Percentiles rank a stretch among this genome's conserved stretches.
Conservation (phyloP, 1,139 yeast genomes). For the Petasospora fabianii region DNA sequence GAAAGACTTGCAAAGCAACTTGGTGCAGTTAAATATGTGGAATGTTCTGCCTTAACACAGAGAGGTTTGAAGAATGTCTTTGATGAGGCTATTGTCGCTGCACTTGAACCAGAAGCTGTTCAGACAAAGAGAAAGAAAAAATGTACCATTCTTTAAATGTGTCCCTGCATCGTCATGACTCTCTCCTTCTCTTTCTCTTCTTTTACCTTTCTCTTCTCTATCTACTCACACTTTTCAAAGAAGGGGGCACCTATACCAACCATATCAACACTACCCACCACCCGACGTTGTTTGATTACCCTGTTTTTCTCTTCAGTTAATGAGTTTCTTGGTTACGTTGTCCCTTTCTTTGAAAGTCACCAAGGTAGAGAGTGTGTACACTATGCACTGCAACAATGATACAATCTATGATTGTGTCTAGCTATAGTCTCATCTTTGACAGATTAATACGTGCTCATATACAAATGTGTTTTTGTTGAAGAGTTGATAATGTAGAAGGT, state of each 20-base stretch:
- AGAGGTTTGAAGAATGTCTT: slow-evolving; percentile 93
- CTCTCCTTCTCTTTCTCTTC: neutral
- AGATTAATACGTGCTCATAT: neutral
- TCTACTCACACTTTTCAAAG: neutral
- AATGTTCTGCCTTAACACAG: slow-evolving; percentile 97
- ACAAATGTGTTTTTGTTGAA: too few species aligned
- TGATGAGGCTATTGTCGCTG: slow-evolving; percentile 96
- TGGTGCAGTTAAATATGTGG: slow-evolving; percentile 93
- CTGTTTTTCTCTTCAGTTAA: neutral
- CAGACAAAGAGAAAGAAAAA: slow-evolving; percentile 59
- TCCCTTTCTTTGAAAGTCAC: neutral
- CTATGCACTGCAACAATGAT: neutral
- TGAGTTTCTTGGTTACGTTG: neutral
- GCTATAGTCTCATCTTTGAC: too few species aligned
- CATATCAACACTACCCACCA: neutral
- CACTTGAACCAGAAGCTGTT: slow-evolving; percentile 85
- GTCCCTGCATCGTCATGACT: too few species aligned
- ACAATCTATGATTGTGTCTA: neutral
- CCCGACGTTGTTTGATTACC: neutral
- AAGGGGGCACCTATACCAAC: neutral
- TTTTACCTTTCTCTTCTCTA: neutral
- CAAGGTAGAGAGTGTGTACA: slow-evolving; percentile 1
- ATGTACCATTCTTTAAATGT: slow-evolving; percentile 66
- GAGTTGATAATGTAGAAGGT: too few species aligned
- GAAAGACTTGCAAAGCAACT: slow-evolving; percentile 90